Evolutionary conservation across 176 grass and related monocot species (phyloP), one percentile per base, ranked within the genome.

Genomic region (Puya raimondii): DNA sequence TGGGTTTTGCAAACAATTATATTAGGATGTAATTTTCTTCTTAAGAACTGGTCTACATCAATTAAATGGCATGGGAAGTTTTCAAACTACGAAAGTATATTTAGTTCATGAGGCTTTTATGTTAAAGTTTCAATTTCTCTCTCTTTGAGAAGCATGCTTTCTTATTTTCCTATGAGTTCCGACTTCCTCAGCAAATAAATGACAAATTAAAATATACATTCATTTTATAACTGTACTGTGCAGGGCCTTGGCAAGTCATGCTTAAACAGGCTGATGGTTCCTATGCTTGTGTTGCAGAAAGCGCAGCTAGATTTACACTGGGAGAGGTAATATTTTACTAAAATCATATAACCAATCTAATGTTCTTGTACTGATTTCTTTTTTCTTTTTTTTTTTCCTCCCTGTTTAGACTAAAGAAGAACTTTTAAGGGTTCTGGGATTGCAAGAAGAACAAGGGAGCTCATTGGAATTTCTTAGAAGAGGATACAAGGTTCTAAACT

Each of bases 181-280:
- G 7, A 42, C 33, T 42, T 42, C 33, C 6, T 42, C 33, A 42
- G 0, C 33, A 42, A 42, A 18, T 59, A 76, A 50, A 54, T 22
- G 50, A 23, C 13, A 29, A 14, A 54, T 67, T 4, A 58, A 5
- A 11, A 15, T 59, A 3, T 22, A 54, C 3, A 57, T 16, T 47
- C 51, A 10, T 22, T 68, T 47, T 10, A 12, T 65, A 48, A 83
- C 17, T 47, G 18, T 71, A 57, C 71, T 86, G 49, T 84, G 71
- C 79, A 97, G 93, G 86, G 51, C 93, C 93, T 49, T 90, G 93
- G 93, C 93, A 92, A 64, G 89, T 97, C 26, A 97, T 97, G 89
- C 86, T 97, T 80, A 97, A 88, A 72, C 89, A 97, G 71, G 56
- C 74, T 48, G 84, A 92, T 77, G 86, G 82, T 64, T 97, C 93